phyloP scores from a whole-genome alignment of 352 stramenopile genomes.

The Globisporangium mamillatum region DNA sequence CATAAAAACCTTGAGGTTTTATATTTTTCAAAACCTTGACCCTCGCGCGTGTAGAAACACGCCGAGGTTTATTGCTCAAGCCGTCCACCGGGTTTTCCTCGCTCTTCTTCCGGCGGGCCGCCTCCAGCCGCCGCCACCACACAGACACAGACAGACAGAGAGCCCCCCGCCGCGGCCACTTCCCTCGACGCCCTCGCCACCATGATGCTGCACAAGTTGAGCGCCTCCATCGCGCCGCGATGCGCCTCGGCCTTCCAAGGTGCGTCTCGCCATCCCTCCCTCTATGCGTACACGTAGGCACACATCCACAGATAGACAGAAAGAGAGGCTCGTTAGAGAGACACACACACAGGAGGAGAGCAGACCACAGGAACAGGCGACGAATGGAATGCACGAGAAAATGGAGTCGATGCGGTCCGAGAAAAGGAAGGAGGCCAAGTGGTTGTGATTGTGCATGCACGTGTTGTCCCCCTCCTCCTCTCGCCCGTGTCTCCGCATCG shows the following conservation, averaged over 20 bases:
- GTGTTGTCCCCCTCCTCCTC: background rate
- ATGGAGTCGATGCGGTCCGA: background rate
- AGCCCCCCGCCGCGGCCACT: background rate
- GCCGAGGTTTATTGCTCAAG: no score
- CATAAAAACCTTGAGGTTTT: no score
- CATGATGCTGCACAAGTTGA: slow-evolving; percentile 81
- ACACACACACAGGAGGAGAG: background rate
- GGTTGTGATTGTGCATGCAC: background rate
- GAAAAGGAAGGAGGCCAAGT: background rate
- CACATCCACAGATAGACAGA: background rate
- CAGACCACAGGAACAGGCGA: slow-evolving; percentile 4
- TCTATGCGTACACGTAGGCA: background rate
- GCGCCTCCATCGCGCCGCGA: slow-evolving; percentile 50
- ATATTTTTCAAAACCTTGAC: background rate
- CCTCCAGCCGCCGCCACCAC: background rate
- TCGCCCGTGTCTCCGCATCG: background rate
- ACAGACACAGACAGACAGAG: slow-evolving; percentile 17
- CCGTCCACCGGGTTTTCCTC: background rate
- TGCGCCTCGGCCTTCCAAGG: slow-evolving; percentile 50
- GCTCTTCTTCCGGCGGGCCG: background rate
- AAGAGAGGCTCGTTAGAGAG: background rate
- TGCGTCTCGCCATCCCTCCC: slow-evolving; percentile 13
- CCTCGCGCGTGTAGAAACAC: no score
- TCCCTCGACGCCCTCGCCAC: background rate
- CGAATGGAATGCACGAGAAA: background rate